Conservation (phyloP, 2,329 filamentous ascomycete genomes). For the Microdochium paspali region DNA sequence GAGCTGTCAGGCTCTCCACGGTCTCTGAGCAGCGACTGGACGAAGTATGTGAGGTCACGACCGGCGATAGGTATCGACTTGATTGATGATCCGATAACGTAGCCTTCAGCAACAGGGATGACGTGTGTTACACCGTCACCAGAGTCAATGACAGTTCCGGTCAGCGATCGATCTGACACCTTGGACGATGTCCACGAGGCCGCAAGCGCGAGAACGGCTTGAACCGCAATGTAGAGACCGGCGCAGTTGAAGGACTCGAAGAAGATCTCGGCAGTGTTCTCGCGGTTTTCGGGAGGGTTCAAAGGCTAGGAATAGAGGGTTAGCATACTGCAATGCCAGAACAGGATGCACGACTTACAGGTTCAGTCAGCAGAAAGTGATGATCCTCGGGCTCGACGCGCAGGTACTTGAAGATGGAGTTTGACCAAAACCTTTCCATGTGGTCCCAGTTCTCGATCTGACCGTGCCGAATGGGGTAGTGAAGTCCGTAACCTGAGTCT, state of each 20-base stretch:
- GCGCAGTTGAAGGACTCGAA: conserved; percentile 99
- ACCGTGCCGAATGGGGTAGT: conserved; percentile 95
- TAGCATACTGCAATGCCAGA: conserved; percentile 3
- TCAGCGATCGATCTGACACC: conserved; percentile 90
- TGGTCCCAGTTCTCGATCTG: conserved; percentile 99
- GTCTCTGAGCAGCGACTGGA: conserved; percentile 91
- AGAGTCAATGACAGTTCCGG: conserved; percentile 96
- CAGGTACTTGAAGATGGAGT: conserved; percentile 99
- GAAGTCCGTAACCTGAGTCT: conserved; percentile 72
- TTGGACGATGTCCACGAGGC: conserved; percentile 99
- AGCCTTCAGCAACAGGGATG: conserved; percentile 95
- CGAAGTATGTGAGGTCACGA: conserved; percentile 97
- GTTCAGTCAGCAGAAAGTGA: conserved; percentile 95
- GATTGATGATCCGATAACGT: conserved; percentile 97
- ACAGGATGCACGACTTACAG: conserved; percentile 47
- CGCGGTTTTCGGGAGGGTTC: conserved; percentile 96
- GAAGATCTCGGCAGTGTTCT: conserved; percentile 99
- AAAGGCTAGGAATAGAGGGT: conserved; percentile 55
- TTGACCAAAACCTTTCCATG: conserved; percentile 99
- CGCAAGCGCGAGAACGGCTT: conserved; percentile 90
- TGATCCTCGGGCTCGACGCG: conserved; percentile 97
- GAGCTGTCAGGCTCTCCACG: conserved; percentile 94
- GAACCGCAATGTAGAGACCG: conserved; percentile 96
- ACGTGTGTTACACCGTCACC: conserved; percentile 99
- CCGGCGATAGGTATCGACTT: conserved; percentile 98